Percentiles rank a stretch among this genome's conserved stretches.
Evolutionary conservation across 495 filamentous ascomycete genomes (phyloP).

Genomic region (Podospora fimiseda): DNA sequence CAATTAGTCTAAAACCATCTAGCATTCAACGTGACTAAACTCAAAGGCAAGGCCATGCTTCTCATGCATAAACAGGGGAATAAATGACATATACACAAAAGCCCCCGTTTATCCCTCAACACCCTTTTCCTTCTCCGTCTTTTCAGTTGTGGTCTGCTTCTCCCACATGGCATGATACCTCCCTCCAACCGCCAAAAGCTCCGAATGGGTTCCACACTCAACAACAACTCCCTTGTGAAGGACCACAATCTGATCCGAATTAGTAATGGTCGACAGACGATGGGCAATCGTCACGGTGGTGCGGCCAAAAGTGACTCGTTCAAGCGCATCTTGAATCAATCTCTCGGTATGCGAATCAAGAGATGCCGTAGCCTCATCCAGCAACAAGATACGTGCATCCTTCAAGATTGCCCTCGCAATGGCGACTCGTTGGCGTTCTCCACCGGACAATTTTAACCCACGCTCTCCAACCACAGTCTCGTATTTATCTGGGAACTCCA

Average conservation of each 20-base stretch:
- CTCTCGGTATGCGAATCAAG: constrained; percentile 94
- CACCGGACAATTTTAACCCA: constrained; percentile 83
- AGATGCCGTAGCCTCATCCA: constrained; percentile 94
- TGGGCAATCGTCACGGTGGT: constrained; percentile 72
- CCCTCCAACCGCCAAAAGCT: constrained; percentile 69
- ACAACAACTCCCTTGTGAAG: constrained; percentile 77
- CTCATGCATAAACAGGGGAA: too few species aligned
- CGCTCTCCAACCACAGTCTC: constrained; percentile 91
- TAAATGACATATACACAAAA: background rate
- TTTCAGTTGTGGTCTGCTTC: constrained; percentile 51
- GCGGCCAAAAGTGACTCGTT: constrained; percentile 70
- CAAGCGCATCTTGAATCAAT: constrained; percentile 85
- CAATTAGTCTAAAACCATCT: too few species aligned
- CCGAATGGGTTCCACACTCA: constrained; percentile 80
- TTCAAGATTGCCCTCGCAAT: constrained; percentile 96
- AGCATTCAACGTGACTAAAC: too few species aligned
- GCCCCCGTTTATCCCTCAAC: constrained; percentile 3
- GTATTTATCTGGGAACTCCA: constrained; percentile 89
- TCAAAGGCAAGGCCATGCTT: too few species aligned
- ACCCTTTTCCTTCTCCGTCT: constrained; percentile 10
- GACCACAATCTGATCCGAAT: constrained; percentile 92
- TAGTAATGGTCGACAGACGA: constrained; percentile 88
- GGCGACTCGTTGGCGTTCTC: constrained; percentile 94
- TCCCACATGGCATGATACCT: constrained; percentile 91
- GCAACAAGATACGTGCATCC: constrained; percentile 87